Conservation (phyloP, 1,139 yeast species). For the Pichia sp. region DNA sequence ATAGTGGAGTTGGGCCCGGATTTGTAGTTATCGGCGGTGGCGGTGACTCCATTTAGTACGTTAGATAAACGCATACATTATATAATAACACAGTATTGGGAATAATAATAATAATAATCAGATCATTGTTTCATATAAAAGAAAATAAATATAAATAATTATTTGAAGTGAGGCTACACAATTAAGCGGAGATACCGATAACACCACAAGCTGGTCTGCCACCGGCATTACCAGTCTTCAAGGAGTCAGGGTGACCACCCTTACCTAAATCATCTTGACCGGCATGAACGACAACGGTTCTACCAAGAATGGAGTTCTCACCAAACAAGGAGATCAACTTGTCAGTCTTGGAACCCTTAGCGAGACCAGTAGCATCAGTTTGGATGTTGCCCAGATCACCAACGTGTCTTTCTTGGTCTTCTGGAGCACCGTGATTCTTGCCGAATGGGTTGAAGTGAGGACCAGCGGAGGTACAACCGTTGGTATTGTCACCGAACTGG, state of each 20-base stretch:
- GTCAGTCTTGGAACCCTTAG: conserved; percentile 84
- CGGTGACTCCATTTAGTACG: conserved; percentile 10
- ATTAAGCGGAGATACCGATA: conserved; percentile 63
- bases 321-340: conserved; percentile 72
- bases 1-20: conserved; percentile 46
- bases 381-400: conserved; percentile 95
- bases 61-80: conserved; percentile 21
- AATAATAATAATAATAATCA: too few species aligned
- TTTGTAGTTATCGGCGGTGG: conserved; percentile 30
- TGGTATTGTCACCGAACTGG: conserved; percentile 97
- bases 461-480: conserved; percentile 98
- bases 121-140: too few species aligned
- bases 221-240: conserved; percentile 98
- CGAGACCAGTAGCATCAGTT: conserved; percentile 80
- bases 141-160: neutral
- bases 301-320: conserved; percentile 79
- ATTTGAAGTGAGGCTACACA: neutral
- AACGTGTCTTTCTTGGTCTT: conserved; percentile 83
- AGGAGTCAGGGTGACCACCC: conserved; percentile 90
- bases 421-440: conserved; percentile 92
- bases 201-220: conserved; percentile 99
- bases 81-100: too few species aligned
- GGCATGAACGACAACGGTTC: conserved; percentile 93
- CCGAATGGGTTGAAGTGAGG: conserved; percentile 96
- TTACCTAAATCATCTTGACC: conserved; percentile 95